Percentiles rank a stretch among this genome's conserved stretches.
These are phyloP conservation scores for Porogramme epimiltina DNA, from an alignment of 1,284 basidiomycete species.

Conservation along the genomic window DNA sequence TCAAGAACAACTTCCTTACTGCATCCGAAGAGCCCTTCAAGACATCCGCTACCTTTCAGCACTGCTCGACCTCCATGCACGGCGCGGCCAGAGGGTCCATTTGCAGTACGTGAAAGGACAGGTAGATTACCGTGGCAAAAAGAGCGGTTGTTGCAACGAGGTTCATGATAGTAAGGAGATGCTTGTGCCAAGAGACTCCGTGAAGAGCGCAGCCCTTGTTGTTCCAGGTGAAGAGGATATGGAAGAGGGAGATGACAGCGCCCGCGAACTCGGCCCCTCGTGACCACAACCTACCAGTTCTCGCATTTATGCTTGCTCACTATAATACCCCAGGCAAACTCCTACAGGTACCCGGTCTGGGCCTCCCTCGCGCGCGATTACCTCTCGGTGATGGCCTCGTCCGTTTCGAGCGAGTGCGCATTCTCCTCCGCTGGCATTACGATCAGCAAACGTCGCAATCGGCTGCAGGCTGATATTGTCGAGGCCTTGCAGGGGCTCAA, in stretches of 20 bases:
- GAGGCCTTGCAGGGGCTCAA: constrained; percentile 42
- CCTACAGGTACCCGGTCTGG: too few relatives aligned
- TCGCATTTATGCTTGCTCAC: too few relatives aligned
- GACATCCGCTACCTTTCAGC: constrained; percentile 65
- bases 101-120: constrained; percentile 76
- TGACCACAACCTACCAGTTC: too few relatives aligned
- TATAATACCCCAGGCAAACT: too few relatives aligned
- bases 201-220: too few relatives aligned
- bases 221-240: too few relatives aligned
- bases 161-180: too few relatives aligned
- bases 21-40: constrained; percentile 56
- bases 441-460: constrained; percentile 21
- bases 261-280: too few relatives aligned
- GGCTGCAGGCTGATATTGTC: constrained; percentile 29
- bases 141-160: too few relatives aligned
- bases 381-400: constrained; percentile 6
- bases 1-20: constrained; percentile 49
- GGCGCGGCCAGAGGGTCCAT: constrained; percentile 51
- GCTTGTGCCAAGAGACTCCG: too few relatives aligned
- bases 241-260: too few relatives aligned
- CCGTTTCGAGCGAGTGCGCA: constrained; percentile 15
- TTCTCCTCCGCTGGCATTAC: constrained; percentile 26
- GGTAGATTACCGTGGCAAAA: too few relatives aligned
- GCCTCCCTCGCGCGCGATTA: constrained; percentile 3
- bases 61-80: constrained; percentile 50